These are phyloP conservation scores for Chaetomium tenue DNA, from an alignment of 495 filamentous ascomycete genomes.

Conservation along the genomic window DNA sequence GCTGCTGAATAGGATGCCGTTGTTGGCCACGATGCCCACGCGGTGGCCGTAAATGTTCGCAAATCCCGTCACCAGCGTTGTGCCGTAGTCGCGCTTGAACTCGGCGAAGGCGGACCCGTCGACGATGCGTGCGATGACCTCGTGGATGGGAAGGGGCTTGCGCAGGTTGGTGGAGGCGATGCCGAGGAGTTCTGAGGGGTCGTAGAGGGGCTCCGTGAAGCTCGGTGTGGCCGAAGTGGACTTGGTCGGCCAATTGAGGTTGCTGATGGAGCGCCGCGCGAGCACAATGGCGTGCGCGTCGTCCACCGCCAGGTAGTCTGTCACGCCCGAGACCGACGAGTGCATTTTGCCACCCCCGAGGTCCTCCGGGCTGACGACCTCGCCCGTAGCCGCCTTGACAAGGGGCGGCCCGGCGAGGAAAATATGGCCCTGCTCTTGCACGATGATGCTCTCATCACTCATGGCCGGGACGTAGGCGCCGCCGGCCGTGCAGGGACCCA, in stretches of 20 bases:
- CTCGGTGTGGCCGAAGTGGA: slow-evolving; percentile 19
- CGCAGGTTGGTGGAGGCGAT: slow-evolving; percentile 88
- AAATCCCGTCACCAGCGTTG: slow-evolving; percentile 90
- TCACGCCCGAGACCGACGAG: slow-evolving; percentile 87
- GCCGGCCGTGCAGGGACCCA: slow-evolving; percentile 96
- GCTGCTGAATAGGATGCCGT: slow-evolving; percentile 94
- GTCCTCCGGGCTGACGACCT: slow-evolving; percentile 88
- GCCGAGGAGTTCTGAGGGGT: slow-evolving; percentile 75
- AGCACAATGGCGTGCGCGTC: slow-evolving; percentile 92
- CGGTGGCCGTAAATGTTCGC: slow-evolving; percentile 85
- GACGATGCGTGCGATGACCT: slow-evolving; percentile 91
- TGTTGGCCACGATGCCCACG: slow-evolving; percentile 94
- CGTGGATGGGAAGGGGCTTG: slow-evolving; percentile 77
- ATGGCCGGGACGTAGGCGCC: slow-evolving; percentile 96
- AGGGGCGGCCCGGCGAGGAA: slow-evolving; percentile 94
- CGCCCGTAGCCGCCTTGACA: slow-evolving; percentile 94
- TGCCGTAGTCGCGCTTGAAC: slow-evolving; percentile 92
- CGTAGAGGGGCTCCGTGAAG: slow-evolving; percentile 72
- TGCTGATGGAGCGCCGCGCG: slow-evolving; percentile 76
- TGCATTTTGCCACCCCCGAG: slow-evolving; percentile 93
- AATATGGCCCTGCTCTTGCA: slow-evolving; percentile 90
- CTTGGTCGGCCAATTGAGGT: slow-evolving; percentile 75
- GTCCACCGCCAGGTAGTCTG: slow-evolving; percentile 92
- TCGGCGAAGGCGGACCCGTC: slow-evolving; percentile 88
- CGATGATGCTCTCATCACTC: slow-evolving; percentile 97